Evolutionary conservation across 441 rosid species (phyloP), one percentile per base, ranked within the genome.

Genomic region (Gossypium laxum): DNA sequence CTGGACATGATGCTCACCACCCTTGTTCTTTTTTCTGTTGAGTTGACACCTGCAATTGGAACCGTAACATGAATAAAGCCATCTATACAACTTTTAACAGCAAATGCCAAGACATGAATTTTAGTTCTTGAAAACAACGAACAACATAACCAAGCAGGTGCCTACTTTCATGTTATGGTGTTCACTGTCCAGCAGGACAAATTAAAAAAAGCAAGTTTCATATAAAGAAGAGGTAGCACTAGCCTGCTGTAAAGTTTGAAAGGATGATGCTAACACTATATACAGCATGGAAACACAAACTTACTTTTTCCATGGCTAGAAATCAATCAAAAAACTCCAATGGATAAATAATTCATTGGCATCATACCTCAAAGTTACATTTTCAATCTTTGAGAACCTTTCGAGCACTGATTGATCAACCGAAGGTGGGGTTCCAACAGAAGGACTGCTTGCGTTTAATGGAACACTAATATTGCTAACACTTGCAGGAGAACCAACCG

Each of bases 401-500:
- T 91, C 98, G 48, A 91, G 85, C 77, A 88, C 65, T 14, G 85
- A 67, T 41, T 82, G 93, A 87, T 91, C 96, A 69, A 80, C 85
- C 73, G 82, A 24, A 55, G 90, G 76, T 30, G 88, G 88, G 71
- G 91, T 84, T 78, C 96, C 98, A 67, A 92, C 79, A 18, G 93
- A 83, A 78, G 98, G 93, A 82, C 96, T 95, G 81, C 62, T 85
- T 11, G 91, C 91, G 75, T 85, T 91, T 54, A 87, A 55, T 62
- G 89, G 89, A 76, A 82, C 74, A 75, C 81, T 84, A 62, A 85
- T 80, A 75, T 83, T 95, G 80, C 93, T 81, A 77, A 87, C 93
- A 75, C 99, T 95, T 73, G 86, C 91, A 56, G 99, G 98, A 70
- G 98, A 92, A 67, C 89, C 96, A 81, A 92, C 96, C n/a, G 88